Evolutionary conservation across 768 basidiomycete species (phyloP), one percentile per base, ranked within the genome.

Genomic region (Termitomyces sp.): DNA sequence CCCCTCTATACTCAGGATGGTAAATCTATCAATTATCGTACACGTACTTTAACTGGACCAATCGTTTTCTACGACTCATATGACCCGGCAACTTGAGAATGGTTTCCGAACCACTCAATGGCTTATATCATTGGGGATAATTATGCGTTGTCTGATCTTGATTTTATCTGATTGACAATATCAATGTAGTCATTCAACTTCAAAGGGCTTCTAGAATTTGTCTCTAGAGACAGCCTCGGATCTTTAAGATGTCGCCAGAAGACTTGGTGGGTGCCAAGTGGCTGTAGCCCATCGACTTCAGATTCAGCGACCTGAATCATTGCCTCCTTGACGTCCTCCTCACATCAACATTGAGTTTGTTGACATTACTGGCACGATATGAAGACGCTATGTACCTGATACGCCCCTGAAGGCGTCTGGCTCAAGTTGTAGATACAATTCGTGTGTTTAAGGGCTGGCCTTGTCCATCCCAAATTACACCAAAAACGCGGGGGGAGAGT

Each of bases 351-450:
- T 56, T 10, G 62, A 66, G 33, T 33, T 75, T 28, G 52, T 72
- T 0, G 73, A 78, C 44, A n/a, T 7, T 75, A 71, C 6, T 78
- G 54, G 73, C 74, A 7, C 63, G 67, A 48, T 80, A 77, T 52
- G 72, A 77, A 35, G 76, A 78, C 36, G 64, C 58, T 18, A 67
- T 67, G 1, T 77, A 72, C 60, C 76, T 9, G 66, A 71, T 41
- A 68, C 67, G 1, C 24, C 10, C 16, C 71, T 68, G 13, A 61
- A 0, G 48, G 49, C 5, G 71, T 64, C 1, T 55, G 58, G 38
- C 3, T 62, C 11, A 8, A 50, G 7, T 36, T 44, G 28, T 13
- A 62, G n/a, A 45, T 47, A 54, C 54, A 61, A 14, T 33, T 60
- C 33, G 6, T 63, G 49, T n/a, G 70, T n/a, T 65, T 66, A 28